Base-by-base conservation (phyloP, 1,284 basidiomycete genomes). In the Marasmius fiardii region DNA sequence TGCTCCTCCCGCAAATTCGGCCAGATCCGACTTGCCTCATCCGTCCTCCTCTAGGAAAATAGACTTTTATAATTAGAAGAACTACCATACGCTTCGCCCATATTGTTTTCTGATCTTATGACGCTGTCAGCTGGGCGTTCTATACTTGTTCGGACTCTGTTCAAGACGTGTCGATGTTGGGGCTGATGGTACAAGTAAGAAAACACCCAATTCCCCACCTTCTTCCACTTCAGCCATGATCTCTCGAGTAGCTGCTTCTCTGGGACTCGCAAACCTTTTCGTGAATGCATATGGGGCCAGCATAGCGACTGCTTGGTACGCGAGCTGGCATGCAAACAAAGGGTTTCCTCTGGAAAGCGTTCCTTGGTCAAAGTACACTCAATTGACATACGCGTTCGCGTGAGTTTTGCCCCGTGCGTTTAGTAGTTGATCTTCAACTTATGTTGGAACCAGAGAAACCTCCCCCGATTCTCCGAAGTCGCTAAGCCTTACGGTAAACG, bases 311-410 rank as follows among this genome's bases (percentile, higher is more conserved):
- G 53, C 50, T 16, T 58, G 54, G 53, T 58, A 35, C 33, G 51
- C 57, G 48, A 37, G 51, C 16, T 58, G 54, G 54, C 57, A 58
- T 45, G 37, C 34, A 12, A 43, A 43, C 14, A 34, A 20, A 4
- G 43, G 50, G 11, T 52, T 58, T 35, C 43, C 35, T 49, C 24
- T 55, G 11, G 52, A 54, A 6, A 34, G 41, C 35, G 51, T 58
- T 26, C 37, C 21, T 7, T 58, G 57, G 57, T 43, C 37, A 2
- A 58, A 53, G 31, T 58, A 58, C 51, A 58, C 57, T 3, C 57
- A 58, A 47, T 47, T 58, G 51, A 49, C 43, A 1, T 58, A 52
- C 50, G 54, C 57, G 14, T 58, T 58, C 16, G 57, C 54, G 54
- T 55, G 18, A 45, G 49, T 47, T 21, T 7, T 31, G n/a, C 37